phyloP scores from a whole-genome alignment of 1,284 basidiomycete genomes.

The Naganishia albida region DNA sequence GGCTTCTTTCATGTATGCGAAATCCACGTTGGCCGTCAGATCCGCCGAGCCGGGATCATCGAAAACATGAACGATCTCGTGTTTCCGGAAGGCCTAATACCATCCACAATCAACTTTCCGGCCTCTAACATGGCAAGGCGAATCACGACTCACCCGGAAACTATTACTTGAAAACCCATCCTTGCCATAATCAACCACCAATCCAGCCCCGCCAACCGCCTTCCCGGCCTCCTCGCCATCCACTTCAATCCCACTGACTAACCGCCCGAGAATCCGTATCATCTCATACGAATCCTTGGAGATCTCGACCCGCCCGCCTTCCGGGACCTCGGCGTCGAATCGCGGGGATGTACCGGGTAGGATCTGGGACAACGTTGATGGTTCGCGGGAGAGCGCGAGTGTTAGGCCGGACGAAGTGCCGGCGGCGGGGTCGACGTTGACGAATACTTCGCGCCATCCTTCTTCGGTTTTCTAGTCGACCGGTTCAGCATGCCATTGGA shows the following conservation, averaged over 20 bases:
- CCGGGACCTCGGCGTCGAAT: constrained; percentile 63
- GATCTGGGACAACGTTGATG: constrained; percentile 67
- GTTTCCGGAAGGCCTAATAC: constrained; percentile 86
- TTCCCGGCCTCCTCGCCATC: not conserved
- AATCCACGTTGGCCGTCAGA: constrained; percentile 94
- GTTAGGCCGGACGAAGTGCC: constrained; percentile 59
- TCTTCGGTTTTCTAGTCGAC: constrained; percentile 67
- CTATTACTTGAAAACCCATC: constrained; percentile 71
- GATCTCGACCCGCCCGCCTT: constrained; percentile 74
- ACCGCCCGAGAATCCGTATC: constrained; percentile 66
- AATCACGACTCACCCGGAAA: constrained; percentile 67
- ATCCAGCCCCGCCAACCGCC: constrained; percentile 66
- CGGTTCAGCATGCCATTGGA: too few species aligned
- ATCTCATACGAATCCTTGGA: constrained; percentile 70
- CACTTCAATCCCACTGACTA: constrained; percentile 55
- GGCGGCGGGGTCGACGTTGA: constrained; percentile 58
- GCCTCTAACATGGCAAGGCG: not conserved
- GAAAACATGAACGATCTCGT: constrained; percentile 84
- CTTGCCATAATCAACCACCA: constrained; percentile 90
- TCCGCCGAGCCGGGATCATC: constrained; percentile 83
- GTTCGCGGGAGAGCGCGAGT: constrained; percentile 66
- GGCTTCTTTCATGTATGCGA: constrained; percentile 80
- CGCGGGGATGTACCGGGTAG: constrained; percentile 70
- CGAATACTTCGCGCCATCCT: constrained; percentile 85
- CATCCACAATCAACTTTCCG: not conserved